Base-by-base conservation (phyloP, 2,329 filamentous ascomycete genomes). In the Akanthomyces muscarius region DNA sequence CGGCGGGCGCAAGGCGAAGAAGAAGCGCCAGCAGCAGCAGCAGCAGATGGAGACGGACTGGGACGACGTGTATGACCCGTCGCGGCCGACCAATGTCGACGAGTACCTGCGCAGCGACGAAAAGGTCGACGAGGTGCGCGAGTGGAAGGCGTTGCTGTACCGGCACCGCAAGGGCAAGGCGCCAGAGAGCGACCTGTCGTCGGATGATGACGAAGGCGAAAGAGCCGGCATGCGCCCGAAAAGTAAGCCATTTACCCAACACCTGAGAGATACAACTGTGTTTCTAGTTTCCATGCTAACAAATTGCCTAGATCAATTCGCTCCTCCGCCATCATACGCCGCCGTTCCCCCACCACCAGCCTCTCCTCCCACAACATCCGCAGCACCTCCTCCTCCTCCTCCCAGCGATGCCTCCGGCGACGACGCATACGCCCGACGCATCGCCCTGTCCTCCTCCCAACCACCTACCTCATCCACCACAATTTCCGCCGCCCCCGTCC, bases 61-160 rank as follows among this genome's bases (percentile, higher is more conserved):
- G 92, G 90, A 96, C 73, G 92, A 96, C 72, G 85, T 95, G 28
- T 97, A 97, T 73, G 93, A 97, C 70, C 91, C 92, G 0, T 81
- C 89, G 13, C 81, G 90, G 45, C 92, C 93, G 10, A 96, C 91
- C 47, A 92, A 88, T 68, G 90, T 94, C 56, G 89, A 93, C 62
- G 90, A 94, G 71, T 97, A 95, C 72, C 84, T 90, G 64, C 82
- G 87, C 65, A 95, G 91, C 70, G 91, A 96, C 64, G 92, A 96
- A 76, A 89, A 91, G 71, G 85, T 93, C 64, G 80, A 84, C 21
- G 92, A 96, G 72, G 84, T 92, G 4, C 83, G 86, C 63, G 92
- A 96, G 69, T 97, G 93, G 93, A 96, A 93, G 72, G 86, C 88
- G 47, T 78, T 90, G 44, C 80, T 97, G 16, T 93, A 95, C 73